Conservation (phyloP, 2,329 filamentous ascomycete species). For the Fusarium keratoplasticum region DNA sequence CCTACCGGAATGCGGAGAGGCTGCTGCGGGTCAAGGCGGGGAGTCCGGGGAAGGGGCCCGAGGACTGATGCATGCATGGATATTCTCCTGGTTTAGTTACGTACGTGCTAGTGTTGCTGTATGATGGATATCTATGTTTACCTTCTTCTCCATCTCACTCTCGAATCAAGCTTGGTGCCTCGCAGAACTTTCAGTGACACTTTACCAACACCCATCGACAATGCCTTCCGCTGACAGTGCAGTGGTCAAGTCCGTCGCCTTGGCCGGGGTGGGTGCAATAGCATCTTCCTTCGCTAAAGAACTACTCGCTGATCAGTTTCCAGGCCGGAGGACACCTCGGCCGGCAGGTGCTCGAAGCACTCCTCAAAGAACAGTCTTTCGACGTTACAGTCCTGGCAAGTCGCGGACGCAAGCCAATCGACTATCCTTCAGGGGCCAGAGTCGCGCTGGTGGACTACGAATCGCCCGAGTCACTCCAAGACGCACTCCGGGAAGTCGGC, state of each 20-base stretch:
- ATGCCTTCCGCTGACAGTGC: not conserved
- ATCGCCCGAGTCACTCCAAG: conserved; percentile 2
- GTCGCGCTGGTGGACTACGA: conserved; percentile 1
- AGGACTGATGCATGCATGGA: not conserved
- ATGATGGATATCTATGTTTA: not conserved
- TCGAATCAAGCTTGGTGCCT: not conserved
- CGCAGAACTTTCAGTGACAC: not conserved
- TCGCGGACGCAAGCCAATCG: not conserved
- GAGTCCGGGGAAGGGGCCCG: not conserved
- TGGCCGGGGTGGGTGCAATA: not conserved
- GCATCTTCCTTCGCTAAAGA: not conserved
- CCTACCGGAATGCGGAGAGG: conserved; percentile 62
- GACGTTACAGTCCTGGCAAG: not conserved
- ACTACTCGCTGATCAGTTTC: not conserved
- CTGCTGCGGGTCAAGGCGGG: conserved; percentile 52
- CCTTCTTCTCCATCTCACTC: not conserved
- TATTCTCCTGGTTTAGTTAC: not conserved
- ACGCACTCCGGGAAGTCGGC: not conserved
- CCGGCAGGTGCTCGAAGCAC: not conserved
- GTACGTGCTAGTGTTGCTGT: not conserved
- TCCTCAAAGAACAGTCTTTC: not conserved
- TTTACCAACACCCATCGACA: not conserved
- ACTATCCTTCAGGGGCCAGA: not conserved
- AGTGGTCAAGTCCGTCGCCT: not conserved
- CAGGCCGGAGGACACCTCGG: conserved; percentile 9